Conservation (phyloP, 805 yeast genomes). For the Soucietia sequanensis region DNA sequence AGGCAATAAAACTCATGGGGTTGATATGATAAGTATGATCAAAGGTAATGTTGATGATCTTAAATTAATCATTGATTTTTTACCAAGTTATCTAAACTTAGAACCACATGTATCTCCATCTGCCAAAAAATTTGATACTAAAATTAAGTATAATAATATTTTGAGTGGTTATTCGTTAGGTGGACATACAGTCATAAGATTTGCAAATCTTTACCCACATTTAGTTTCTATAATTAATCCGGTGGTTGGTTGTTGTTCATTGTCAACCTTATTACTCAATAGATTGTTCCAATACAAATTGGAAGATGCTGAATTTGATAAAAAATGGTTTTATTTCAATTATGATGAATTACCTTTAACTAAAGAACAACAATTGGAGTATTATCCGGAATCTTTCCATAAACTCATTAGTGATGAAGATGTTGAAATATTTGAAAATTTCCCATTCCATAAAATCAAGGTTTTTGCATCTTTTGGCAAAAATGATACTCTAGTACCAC, state of each 20-base stretch:
- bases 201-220: conserved; percentile 38
- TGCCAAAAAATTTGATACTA: conserved; percentile 13
- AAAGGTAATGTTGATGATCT: conserved; percentile 49
- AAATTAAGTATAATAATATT: conserved; percentile 32
- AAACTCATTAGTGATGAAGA: conserved; percentile 27
- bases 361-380: conserved; percentile 18
- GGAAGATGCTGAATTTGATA: conserved; percentile 20
- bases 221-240: conserved; percentile 44
- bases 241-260: conserved; percentile 49
- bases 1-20: conserved; percentile 51
- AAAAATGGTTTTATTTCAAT: conserved; percentile 28
- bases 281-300: conserved; percentile 28
- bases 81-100: conserved; percentile 41
- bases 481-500: conserved; percentile 37
- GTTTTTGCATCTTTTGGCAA: conserved; percentile 38
- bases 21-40: conserved; percentile 48
- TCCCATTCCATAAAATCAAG: conserved; percentile 28
- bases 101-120: conserved; percentile 21
- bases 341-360: conserved; percentile 34
- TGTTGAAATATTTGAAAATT: conserved; percentile 28
- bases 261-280: conserved; percentile 43
- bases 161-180: conserved; percentile 55
- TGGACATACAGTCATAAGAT: conserved; percentile 54
- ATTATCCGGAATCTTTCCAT: conserved; percentile 37
- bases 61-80: conserved; percentile 40